Evolutionary conservation across 2,329 filamentous ascomycete species (phyloP), one percentile per base, ranked within the genome.

Genomic region (Aspergillus sp.): DNA sequence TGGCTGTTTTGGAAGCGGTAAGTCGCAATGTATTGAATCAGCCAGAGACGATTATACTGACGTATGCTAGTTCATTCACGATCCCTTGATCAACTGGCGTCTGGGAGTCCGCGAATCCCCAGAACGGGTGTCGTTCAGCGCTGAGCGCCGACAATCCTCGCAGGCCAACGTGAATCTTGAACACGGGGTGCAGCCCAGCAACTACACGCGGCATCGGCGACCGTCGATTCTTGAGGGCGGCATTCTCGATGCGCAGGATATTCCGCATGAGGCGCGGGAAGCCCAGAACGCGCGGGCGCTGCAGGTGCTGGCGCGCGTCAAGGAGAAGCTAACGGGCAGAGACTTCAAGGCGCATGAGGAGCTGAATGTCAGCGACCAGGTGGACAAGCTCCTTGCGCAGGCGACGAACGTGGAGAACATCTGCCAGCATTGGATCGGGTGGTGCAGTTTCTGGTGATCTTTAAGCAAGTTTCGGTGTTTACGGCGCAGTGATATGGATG

Each of bases 381-480:
- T 98, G 4, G 89, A 94, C 61, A 89, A 93, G 60, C 67, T 99
- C 50, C 82, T 99, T 48, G 80, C 82, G 40, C 89, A 98, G 67
- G 91, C 91, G 14, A 98, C 91, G 5, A 95, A 91, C 54, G 69
- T 96, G 49, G 91, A 96, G 72, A 96, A 96, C 58, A 68, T 98
- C 40, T 98, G 91, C 58, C 91, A 96, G 69, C 91, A 96, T 67
- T 98, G 95, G 59, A 94, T 96, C 49, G 91, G 91, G 43, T 96
- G 89, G 89, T 96, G 89, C 64, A 93, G 85, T 63, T 96, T 95
- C 72, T 96, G 89, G 89, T 96, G 63, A 52, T 42, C 29, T 30
- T 26, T 34, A 7, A 17, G 37, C 37, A 14, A 30, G 5, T 19
- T 26, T 28, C 4, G n/a, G 24, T 16, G 5, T 34, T 29, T 34